These are phyloP conservation scores for Funneliformis geosporum DNA, from an alignment of 192 early-diverging fungal genomes.

Conservation along the genomic window DNA sequence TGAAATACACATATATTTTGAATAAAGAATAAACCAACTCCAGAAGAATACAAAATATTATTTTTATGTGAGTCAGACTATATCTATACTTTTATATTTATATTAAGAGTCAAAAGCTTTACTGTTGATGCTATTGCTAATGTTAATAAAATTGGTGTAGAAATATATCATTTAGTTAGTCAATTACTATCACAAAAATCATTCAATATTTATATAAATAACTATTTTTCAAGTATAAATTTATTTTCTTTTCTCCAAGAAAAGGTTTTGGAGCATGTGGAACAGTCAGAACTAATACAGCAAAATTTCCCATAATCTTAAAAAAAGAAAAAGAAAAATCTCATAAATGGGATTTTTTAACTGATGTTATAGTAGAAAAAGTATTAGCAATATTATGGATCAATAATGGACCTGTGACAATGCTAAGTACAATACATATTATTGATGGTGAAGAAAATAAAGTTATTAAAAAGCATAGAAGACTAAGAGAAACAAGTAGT, in stretches of 20 bases:
- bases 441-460: constrained; percentile 5
- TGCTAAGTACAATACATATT: constrained; percentile 32
- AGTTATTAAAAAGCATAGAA: not conserved
- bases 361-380: constrained; percentile 22
- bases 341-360: constrained; percentile 18
- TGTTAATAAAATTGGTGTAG: constrained; percentile 1
- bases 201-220: constrained; percentile 40
- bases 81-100: constrained; percentile 28
- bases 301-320: not conserved
- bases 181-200: not conserved
- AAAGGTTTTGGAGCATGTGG: constrained; percentile 31
- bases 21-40: constrained; percentile 33
- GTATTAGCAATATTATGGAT: constrained; percentile 30
- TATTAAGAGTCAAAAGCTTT: constrained; percentile 9
- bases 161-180: constrained; percentile 28
- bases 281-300: constrained; percentile 17
- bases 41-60: constrained; percentile 38
- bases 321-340: not conserved
- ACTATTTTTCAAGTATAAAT: constrained; percentile 35
- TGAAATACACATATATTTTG: constrained; percentile 30
- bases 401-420: constrained; percentile 32
- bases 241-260: constrained; percentile 28
- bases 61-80: constrained; percentile 31
- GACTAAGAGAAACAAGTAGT: constrained; percentile 21
- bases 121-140: constrained; percentile 7